Conservation (phyloP, 2,329 filamentous ascomycete genomes). For the Huntiella decipiens region DNA sequence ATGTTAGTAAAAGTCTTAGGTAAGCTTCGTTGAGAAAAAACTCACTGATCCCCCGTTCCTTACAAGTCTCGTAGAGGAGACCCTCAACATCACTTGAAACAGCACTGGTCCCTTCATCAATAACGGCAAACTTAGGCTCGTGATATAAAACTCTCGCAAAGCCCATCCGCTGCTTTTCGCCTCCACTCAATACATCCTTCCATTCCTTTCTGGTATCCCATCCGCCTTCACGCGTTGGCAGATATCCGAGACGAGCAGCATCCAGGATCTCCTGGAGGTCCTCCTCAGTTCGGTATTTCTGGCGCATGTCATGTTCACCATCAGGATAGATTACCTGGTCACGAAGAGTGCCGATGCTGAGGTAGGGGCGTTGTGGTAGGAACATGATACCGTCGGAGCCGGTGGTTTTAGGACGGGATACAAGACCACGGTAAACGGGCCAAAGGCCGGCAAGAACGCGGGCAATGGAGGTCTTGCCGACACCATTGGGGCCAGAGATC, state of each 20-base stretch:
- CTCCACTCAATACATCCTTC: conserved; percentile 94
- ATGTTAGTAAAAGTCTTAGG: conserved; percentile 13
- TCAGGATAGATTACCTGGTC: conserved; percentile 98
- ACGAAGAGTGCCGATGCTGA: conserved; percentile 77
- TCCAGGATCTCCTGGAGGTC: conserved; percentile 66
- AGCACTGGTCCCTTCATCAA: conserved; percentile 89
- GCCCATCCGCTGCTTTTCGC: conserved; percentile 90
- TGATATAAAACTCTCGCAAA: conserved; percentile 86
- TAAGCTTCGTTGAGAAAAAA: conserved; percentile 14
- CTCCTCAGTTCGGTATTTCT: conserved; percentile 52
- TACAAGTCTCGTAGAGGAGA: conserved; percentile 77
- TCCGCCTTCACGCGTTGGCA: conserved; percentile 79
- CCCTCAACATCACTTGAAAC: conserved; percentile 92
- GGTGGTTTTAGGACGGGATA: conserved; percentile 62
- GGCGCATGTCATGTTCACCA: conserved; percentile 82
- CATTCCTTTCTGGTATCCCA: conserved; percentile 96
- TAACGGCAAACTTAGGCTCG: conserved; percentile 81
- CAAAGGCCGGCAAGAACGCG: conserved; percentile 81
- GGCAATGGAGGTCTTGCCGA: conserved; percentile 77
- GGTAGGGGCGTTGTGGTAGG: conserved; percentile 79
- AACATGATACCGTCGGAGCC: conserved; percentile 96
- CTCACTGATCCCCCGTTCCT: conserved; percentile 82
- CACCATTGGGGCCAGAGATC: conserved; percentile 87
- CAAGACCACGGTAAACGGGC: conserved; percentile 86
- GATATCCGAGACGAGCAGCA: conserved; percentile 68